Percentiles rank a stretch among this genome's conserved stretches.
Conservation (phyloP, 106 monocot genomes). For the Alisma plantagoaquatica region DNA sequence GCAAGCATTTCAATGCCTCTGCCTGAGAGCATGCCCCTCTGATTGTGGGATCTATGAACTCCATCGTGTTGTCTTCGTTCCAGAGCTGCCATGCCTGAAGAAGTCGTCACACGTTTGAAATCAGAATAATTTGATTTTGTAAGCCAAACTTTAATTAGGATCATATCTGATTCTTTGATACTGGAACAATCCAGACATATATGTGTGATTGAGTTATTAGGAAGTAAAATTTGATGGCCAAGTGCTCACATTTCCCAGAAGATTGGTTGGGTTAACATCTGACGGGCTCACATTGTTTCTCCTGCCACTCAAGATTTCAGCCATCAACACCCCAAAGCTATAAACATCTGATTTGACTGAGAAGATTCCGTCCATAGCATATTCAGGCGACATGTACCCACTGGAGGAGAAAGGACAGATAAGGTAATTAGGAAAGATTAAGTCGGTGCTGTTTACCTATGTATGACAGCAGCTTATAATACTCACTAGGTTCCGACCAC, state of each 20-base stretch:
- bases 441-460: not conserved
- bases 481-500: not conserved
- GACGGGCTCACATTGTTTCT: not conserved
- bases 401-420: not conserved
- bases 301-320: conserved; percentile 2
- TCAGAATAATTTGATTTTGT: not conserved
- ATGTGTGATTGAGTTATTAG: too few species aligned
- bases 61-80: not conserved
- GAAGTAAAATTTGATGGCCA: too few species aligned
- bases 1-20: not conserved
- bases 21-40: not conserved
- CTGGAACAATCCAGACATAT: too few species aligned
- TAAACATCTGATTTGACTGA: too few species aligned
- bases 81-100: conserved; percentile 1
- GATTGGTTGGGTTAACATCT: not conserved
- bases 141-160: not conserved
- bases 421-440: too few species aligned
- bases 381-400: too few species aligned
- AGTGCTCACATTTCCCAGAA: not conserved
- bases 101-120: too few species aligned
- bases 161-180: too few species aligned
- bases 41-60: not conserved
- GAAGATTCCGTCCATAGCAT: too few species aligned
- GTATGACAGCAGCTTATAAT: not conserved
- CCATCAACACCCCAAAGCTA: not conserved